Evolutionary conservation across 345 rosid genomes (phyloP).

Genomic region (Turritis glabra): DNA sequence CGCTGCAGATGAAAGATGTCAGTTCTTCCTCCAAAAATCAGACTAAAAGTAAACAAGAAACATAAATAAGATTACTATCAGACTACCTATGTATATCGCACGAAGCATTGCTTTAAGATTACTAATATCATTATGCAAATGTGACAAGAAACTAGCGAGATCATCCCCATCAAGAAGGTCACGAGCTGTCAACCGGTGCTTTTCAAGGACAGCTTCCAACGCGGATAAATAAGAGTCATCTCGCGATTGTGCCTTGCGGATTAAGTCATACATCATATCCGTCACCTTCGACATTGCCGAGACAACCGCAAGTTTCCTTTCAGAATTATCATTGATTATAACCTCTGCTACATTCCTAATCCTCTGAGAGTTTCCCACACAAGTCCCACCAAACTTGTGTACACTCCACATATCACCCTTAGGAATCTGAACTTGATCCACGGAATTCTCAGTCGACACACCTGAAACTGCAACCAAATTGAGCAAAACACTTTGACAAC

Average conservation of each 20-base stretch:
- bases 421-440: conserved; percentile 53
- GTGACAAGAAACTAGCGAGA: conserved; percentile 74
- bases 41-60: neutral
- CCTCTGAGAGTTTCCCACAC: conserved; percentile 86
- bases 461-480: conserved; percentile 49
- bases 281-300: conserved; percentile 99
- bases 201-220: conserved; percentile 72
- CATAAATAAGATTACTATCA: neutral
- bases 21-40: conserved; percentile 7
- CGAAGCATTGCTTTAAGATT: conserved; percentile 97
- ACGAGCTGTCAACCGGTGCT: conserved; percentile 72
- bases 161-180: conserved; percentile 84
- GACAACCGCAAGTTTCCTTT: conserved; percentile 83
- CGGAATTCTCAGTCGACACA: conserved; percentile 47
- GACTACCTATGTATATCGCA: conserved; percentile 83
- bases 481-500: neutral
- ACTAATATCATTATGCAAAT: conserved; percentile 68
- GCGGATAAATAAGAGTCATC: conserved; percentile 83
- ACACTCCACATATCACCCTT: conserved; percentile 86
- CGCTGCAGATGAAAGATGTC: conserved; percentile 52
- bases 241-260: conserved; percentile 79
- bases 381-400: conserved; percentile 98
- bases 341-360: conserved; percentile 84
- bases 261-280: conserved; percentile 96
- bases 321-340: conserved; percentile 60